phyloP scores from a whole-genome alignment of 129 eudicot species.

The Deinandra increscens region DNA sequence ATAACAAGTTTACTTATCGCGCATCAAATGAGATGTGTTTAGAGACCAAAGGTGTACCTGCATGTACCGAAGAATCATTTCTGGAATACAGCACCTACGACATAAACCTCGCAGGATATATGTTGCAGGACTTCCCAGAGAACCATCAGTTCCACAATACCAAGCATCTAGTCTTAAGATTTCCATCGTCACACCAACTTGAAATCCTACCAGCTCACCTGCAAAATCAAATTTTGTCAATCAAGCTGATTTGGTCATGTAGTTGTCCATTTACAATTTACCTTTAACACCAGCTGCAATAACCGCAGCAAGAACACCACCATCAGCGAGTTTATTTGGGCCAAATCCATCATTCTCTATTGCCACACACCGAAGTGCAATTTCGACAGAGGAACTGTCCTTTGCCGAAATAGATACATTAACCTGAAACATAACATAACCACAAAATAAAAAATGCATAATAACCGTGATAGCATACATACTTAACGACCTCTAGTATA shows the following conservation, averaged over 20 bases:
- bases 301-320: conserved; percentile 84
- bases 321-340: conserved; percentile 69
- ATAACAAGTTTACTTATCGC: neutral
- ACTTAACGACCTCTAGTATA: neutral
- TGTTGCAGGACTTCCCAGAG: conserved; percentile 72
- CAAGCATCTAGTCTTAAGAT: conserved; percentile 91
- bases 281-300: conserved; percentile 94
- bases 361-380: conserved; percentile 83
- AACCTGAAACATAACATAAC: conserved; percentile 42
- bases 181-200: conserved; percentile 94
- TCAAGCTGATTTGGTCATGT: neutral
- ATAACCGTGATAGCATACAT: neutral
- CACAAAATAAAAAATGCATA: conserved; percentile 8
- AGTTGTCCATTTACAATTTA: conserved; percentile 34
- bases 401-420: conserved; percentile 55
- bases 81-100: conserved; percentile 88
- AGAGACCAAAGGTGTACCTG: conserved; percentile 53
- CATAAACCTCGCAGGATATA: conserved; percentile 86
- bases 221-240: conserved; percentile 13
- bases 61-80: conserved; percentile 83
- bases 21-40: neutral
- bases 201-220: conserved; percentile 92
- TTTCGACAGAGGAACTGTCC: conserved; percentile 63
- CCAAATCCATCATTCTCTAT: conserved; percentile 86
- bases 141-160: conserved; percentile 71